phyloP scores from a whole-genome alignment of 805 yeast species.

The Cyberlindnera samutprakarnensis region DNA sequence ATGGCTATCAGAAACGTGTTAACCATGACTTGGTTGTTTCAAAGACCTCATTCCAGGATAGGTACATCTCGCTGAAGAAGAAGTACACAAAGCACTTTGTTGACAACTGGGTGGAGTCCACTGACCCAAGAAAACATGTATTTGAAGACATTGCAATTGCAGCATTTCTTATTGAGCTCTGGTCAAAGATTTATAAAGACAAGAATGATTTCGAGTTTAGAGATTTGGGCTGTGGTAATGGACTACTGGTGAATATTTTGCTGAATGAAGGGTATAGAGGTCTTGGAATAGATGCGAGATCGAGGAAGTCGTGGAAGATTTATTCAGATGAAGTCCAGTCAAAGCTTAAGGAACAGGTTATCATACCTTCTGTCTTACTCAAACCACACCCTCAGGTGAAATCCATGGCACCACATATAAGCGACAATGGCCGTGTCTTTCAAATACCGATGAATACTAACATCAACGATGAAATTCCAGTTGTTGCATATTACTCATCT shows the following conservation, averaged over 20 bases:
- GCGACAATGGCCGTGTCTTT: conserved; percentile 56
- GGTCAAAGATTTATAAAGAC: conserved; percentile 48
- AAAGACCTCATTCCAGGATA: conserved; percentile 73
- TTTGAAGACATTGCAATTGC: conserved; percentile 96
- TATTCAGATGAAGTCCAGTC: conserved; percentile 61
- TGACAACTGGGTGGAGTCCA: conserved; percentile 83
- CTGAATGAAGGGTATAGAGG: conserved; percentile 77
- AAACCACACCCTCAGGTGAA: conserved; percentile 63
- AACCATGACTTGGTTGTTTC: conserved; percentile 83
- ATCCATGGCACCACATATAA: conserved; percentile 42
- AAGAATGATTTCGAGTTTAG: conserved; percentile 54
- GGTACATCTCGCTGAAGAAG: conserved; percentile 73
- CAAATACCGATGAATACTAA: conserved; percentile 30
- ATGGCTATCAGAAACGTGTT: conserved; percentile 83
- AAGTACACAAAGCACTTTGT: conserved; percentile 71
- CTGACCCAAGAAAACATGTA: conserved; percentile 93
- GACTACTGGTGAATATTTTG: conserved; percentile 70
- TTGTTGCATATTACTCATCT: conserved; percentile 42
- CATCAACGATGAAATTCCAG: conserved; percentile 29
- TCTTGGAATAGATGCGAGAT: conserved; percentile 82
- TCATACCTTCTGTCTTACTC: conserved; percentile 69
- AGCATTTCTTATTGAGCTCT: conserved; percentile 82
- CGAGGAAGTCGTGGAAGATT: conserved; percentile 77
- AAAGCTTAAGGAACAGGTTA: conserved; percentile 62
- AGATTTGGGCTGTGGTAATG: conserved; percentile 95